Evolutionary conservation across 108 stramenopile genomes (phyloP).

Genomic region (Pseudonitzschia multiseries): DNA sequence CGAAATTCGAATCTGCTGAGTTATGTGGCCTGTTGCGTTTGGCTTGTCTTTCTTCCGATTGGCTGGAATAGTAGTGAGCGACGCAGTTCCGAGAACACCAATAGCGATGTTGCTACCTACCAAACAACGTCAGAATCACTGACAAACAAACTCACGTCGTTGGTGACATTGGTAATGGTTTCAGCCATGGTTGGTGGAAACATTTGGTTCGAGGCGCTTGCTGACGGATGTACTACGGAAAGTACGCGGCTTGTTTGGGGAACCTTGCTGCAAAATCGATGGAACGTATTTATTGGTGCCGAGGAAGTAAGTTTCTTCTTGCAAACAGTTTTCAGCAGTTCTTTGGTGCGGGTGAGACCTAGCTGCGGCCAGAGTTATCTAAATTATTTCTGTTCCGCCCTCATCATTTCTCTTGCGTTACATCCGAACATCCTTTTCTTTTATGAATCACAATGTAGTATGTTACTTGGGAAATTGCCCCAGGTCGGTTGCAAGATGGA

Average conservation of each 20-base stretch:
- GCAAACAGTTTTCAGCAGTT: not conserved
- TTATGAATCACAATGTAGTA: no score
- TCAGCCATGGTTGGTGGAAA: constrained; percentile 53
- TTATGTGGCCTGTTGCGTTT: constrained; percentile 70
- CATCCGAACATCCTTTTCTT: not conserved
- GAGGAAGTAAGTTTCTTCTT: constrained; percentile 56
- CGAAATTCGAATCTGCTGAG: constrained; percentile 78
- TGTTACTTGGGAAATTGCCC: constrained; percentile 90
- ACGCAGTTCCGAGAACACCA: constrained; percentile 1
- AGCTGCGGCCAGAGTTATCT: no score
- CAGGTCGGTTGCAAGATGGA: constrained; percentile 72
- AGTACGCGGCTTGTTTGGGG: constrained; percentile 67
- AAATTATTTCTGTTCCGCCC: not conserved
- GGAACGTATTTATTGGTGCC: constrained; percentile 89
- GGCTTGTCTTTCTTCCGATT: constrained; percentile 69
- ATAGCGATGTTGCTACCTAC: not conserved
- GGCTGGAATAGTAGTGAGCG: constrained; percentile 14
- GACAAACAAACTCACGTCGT: not conserved
- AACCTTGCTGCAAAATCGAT: constrained; percentile 78
- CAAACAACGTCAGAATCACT: not conserved
- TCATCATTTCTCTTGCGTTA: not conserved
- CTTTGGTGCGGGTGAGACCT: no score
- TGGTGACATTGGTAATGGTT: constrained; percentile 39
- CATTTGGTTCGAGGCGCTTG: constrained; percentile 75
- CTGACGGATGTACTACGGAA: constrained; percentile 57